phyloP scores from a whole-genome alignment of 2,329 filamentous ascomycete species.

The Trichophaea hybrida region DNA sequence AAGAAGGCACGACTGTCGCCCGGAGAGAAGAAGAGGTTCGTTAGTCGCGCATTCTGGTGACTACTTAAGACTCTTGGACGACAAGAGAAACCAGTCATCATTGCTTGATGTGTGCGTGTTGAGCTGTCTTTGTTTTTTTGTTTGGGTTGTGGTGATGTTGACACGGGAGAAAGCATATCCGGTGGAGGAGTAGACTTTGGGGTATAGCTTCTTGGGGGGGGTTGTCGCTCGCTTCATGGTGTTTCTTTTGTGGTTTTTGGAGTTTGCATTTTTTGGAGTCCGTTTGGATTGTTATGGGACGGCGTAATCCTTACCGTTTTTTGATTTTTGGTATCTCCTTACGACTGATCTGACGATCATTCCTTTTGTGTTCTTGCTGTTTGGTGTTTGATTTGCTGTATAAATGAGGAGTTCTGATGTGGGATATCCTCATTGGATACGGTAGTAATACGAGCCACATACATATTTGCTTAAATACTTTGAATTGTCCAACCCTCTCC shows the following conservation, averaged over 20 bases:
- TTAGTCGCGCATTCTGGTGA: constrained; percentile 1
- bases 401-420: neutral
- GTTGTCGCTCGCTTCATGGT: neutral
- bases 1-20: constrained; percentile 1
- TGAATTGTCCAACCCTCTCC: neutral
- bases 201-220: neutral
- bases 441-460: neutral
- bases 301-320: neutral
- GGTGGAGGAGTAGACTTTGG: neutral
- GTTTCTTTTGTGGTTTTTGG: neutral
- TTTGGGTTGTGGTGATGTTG: neutral
- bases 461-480: neutral
- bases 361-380: neutral
- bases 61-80: neutral
- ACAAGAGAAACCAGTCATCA: too few relatives aligned
- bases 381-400: neutral
- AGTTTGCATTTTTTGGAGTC: neutral
- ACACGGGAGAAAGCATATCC: neutral
- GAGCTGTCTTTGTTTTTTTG: neutral
- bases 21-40: neutral
- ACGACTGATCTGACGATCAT: neutral
- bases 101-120: too few relatives aligned
- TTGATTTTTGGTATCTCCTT: neutral
- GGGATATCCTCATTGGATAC: neutral
- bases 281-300: neutral